Evolutionary conservation across 2,329 filamentous ascomycete species (phyloP), one percentile per base, ranked within the genome.

Genomic region (Whalleya microplaca): DNA sequence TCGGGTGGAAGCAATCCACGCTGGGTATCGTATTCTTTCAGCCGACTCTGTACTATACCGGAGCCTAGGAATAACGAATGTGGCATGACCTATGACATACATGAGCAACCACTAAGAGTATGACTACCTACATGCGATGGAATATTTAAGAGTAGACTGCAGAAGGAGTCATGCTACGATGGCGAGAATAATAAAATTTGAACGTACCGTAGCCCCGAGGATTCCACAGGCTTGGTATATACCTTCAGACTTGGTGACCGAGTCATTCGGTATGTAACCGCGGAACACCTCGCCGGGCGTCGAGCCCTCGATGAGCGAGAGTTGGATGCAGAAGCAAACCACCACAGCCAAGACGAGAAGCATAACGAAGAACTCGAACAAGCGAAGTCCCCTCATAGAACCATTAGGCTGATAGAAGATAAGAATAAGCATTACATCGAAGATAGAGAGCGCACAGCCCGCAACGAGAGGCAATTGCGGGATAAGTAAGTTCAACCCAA

Each of bases 191-290:
- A 23, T 19, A 27, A 49, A 10, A 23, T 40, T 45, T 12, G 10
- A 14, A 65, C 67, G 55, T 65, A 69, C 87, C 0, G 89, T 92
- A 2, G 89, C 89, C 1, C 89, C 89, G 0, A 92, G 78, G 55
- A 92, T 92, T 49, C 89, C 89, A 61, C 89, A 92, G 1, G 88
- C 83, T 71, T 90, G 86, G 68, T 89, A 90, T 0, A 87, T 67
- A 46, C 78, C 87, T 66, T 85, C 66, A 1, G 80, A 78, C 68
- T 88, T 73, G 1, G 88, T 74, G 1, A 90, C 71, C 2, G 81
- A 78, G 42, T 75, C 74, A 0, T 85, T 89, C 0, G 87, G 87
- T 18, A 90, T 69, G 63, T 87, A 90, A 18, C 87, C 87, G 37
- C 73, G 75, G 68, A 90, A 86, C 1, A 90, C 84, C 16, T 87